Conservation (phyloP, 176 grass and related monocot genomes). For the Cenchrus fungigraminus region DNA sequence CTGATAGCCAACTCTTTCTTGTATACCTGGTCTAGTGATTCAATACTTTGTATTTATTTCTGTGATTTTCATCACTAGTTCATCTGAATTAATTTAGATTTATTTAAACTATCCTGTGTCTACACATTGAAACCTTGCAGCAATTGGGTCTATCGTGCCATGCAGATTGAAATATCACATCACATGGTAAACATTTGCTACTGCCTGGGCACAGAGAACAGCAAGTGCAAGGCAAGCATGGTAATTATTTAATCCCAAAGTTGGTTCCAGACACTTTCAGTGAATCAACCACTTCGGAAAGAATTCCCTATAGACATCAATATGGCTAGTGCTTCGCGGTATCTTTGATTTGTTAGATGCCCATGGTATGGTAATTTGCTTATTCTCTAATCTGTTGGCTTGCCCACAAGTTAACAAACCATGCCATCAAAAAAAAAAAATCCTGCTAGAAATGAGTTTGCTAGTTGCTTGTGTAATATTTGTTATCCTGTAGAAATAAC, state of each 20-base stretch:
- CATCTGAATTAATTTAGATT: slow-evolving; percentile 21
- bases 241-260: slow-evolving; percentile 15
- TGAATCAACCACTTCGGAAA: slow-evolving; percentile 29
- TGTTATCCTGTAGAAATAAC: background rate
- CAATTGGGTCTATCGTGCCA: background rate
- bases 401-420: slow-evolving; percentile 1
- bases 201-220: background rate
- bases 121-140: slow-evolving; percentile 12
- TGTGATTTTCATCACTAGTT: background rate
- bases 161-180: slow-evolving; percentile 1
- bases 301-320: slow-evolving; percentile 3
- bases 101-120: background rate
- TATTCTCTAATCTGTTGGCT: slow-evolving; percentile 11
- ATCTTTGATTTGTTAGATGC: slow-evolving; percentile 30
- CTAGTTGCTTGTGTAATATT: background rate
- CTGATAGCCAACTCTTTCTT: background rate
- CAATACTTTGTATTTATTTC: slow-evolving; percentile 19
- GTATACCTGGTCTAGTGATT: background rate
- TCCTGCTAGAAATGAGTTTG: slow-evolving; percentile 8
- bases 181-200: background rate
- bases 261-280: background rate
- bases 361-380: background rate
- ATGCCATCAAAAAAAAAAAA: background rate
- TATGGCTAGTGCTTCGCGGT: background rate
- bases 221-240: background rate